Percentiles rank a stretch among this genome's conserved stretches.
Conservation (phyloP, 129 eudicot genomes). For the Flaveria trinervia region DNA sequence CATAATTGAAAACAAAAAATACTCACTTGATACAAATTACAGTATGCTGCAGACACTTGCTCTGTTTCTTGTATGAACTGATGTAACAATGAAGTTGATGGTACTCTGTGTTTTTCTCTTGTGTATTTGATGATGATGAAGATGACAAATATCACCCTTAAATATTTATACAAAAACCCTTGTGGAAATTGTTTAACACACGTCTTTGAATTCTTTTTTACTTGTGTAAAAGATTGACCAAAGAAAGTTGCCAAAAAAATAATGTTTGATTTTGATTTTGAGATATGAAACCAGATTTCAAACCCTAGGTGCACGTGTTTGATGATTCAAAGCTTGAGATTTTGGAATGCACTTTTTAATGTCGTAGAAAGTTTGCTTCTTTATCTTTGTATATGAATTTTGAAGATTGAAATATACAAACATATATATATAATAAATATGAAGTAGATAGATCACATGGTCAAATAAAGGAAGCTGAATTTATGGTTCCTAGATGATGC, state of each 20-base stretch:
- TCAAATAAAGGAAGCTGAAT: slow-evolving; percentile 59
- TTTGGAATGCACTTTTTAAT: slow-evolving; percentile 27
- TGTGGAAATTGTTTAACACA: slow-evolving; percentile 38
- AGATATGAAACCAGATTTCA: slow-evolving; percentile 28
- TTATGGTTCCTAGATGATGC: slow-evolving; percentile 34
- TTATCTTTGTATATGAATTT: slow-evolving; percentile 14
- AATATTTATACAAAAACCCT: slow-evolving; percentile 34
- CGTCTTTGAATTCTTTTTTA: slow-evolving; percentile 41
- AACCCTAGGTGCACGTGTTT: slow-evolving; percentile 6
- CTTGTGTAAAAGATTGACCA: slow-evolving; percentile 41
- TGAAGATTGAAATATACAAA: slow-evolving; percentile 12
- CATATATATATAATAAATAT: neutral
- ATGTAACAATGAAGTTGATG: slow-evolving; percentile 23
- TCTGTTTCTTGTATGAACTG: neutral
- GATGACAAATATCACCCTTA: slow-evolving; percentile 10
- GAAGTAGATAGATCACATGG: slow-evolving; percentile 28
- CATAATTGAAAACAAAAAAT: slow-evolving; percentile 13
- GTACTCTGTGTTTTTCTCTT: slow-evolving; percentile 13
- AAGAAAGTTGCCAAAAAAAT: slow-evolving; percentile 16
- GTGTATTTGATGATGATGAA: slow-evolving; percentile 23
- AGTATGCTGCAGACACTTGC: slow-evolving; percentile 21
- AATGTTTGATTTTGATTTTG: slow-evolving; percentile 24
- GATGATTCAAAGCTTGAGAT: slow-evolving; percentile 38
- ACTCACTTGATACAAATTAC: slow-evolving; percentile 32
- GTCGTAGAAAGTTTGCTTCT: slow-evolving; percentile 21